Evolutionary conservation across 2,329 filamentous ascomycete species (phyloP).

Genomic region (Paraconiothyrium sp.): DNA sequence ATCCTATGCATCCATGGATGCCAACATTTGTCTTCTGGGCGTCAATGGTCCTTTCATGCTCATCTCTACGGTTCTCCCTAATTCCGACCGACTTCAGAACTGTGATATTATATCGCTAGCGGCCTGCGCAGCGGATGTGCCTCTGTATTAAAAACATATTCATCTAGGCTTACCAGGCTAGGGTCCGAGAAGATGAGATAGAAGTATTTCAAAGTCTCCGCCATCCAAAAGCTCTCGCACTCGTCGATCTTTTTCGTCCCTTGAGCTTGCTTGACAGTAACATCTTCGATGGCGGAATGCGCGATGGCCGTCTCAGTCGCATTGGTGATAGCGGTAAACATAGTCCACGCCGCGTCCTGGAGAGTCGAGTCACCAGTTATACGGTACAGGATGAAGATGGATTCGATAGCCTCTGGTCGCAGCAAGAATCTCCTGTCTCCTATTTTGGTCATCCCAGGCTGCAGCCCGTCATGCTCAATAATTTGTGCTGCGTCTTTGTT

Average conservation of each 20-base stretch:
- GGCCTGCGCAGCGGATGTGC: slow-evolving; percentile 61
- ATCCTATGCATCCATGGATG: not conserved
- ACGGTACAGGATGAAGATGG: slow-evolving; percentile 89
- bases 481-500: slow-evolving; percentile 35
- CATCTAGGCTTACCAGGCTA: slow-evolving; percentile 71
- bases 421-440: slow-evolving; percentile 52
- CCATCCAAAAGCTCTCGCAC: slow-evolving; percentile 82
- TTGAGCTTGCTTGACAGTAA: slow-evolving; percentile 54
- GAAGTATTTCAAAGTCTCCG: slow-evolving; percentile 93
- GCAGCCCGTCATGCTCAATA: slow-evolving; percentile 52
- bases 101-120: slow-evolving; percentile 12
- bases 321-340: slow-evolving; percentile 78
- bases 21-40: not conserved
- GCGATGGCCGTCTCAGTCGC: slow-evolving; percentile 73
- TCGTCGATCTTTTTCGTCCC: slow-evolving; percentile 41
- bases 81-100: not conserved
- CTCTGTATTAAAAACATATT: slow-evolving; percentile 71
- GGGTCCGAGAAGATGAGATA: slow-evolving; percentile 81
- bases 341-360: slow-evolving; percentile 85
- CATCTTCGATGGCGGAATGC: slow-evolving; percentile 75
- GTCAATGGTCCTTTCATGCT: not conserved
- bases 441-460: slow-evolving; percentile 53
- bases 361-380: slow-evolving; percentile 80
- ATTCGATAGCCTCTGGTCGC: slow-evolving; percentile 83
- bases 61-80: not conserved